Evolutionary conservation across 495 filamentous ascomycete genomes (phyloP).

Genomic region (Aspergillus incahuasiensis): DNA sequence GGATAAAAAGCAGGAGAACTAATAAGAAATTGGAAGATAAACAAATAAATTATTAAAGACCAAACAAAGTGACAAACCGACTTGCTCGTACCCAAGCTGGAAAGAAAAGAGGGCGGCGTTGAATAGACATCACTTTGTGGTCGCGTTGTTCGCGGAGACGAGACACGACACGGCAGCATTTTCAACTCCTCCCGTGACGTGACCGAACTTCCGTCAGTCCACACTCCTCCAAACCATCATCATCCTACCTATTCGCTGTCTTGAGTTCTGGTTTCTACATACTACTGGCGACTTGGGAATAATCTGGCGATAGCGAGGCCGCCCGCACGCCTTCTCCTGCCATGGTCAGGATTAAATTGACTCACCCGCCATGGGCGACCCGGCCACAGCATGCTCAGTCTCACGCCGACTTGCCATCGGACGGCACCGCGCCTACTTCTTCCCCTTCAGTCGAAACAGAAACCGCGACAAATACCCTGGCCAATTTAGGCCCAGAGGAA

Average conservation of each 20-base stretch:
- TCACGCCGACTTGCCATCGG: constrained; percentile 1
- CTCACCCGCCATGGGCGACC: constrained; percentile 14
- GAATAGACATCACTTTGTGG: neutral
- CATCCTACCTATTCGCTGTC: neutral
- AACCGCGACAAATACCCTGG: constrained; percentile 10
- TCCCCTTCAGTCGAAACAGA: constrained; percentile 15
- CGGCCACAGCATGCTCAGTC: constrained; percentile 16
- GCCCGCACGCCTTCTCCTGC: neutral
- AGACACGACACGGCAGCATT: neutral
- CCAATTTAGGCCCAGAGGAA: constrained; percentile 7
- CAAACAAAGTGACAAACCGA: neutral
- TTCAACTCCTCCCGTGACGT: constrained; percentile 12
- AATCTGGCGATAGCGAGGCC: neutral
- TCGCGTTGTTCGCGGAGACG: neutral
- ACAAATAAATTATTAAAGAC: neutral
- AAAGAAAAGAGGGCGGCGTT: neutral
- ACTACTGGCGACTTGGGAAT: neutral
- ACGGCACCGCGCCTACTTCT: neutral
- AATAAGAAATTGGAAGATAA: no score
- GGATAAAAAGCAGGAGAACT: no score
- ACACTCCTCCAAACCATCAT: neutral
- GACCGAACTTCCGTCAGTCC: constrained; percentile 11
- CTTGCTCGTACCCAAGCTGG: neutral
- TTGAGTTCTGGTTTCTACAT: neutral
- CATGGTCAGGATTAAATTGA: constrained; percentile 28